These are phyloP conservation scores for Trypanosoma caninum DNA, from an alignment of 208 protist species.

Conservation along the genomic window DNA sequence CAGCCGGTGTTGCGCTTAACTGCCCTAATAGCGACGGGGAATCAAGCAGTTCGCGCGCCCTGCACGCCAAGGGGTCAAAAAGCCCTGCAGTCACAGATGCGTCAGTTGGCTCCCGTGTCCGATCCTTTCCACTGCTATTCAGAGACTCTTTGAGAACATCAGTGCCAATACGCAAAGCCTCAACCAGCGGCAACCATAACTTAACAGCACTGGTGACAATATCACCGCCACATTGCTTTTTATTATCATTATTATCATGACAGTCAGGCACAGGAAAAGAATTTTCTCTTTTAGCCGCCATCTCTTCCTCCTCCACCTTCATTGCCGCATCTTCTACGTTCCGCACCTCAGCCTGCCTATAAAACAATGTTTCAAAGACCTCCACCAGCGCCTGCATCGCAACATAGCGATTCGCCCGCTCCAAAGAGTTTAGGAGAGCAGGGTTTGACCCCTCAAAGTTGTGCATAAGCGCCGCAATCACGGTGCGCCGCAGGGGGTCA, in stretches of 20 bases:
- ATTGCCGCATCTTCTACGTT: constrained; percentile 4
- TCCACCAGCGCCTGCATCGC: constrained; percentile 65
- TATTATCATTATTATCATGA: not conserved
- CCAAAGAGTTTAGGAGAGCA: constrained; percentile 45
- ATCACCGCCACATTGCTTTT: no score
- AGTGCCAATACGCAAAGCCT: constrained; percentile 19
- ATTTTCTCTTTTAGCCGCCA: no score
- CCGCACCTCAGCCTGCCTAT: constrained; percentile 1
- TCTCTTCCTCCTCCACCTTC: constrained; percentile 5
- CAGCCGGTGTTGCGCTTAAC: constrained; percentile 1
- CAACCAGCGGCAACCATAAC: constrained; percentile 15
- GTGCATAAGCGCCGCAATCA: constrained; percentile 41
- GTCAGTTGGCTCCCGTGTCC: not conserved
- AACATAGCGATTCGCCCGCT: constrained; percentile 54
- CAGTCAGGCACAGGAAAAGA: not conserved
- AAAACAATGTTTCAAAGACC: constrained; percentile 41
- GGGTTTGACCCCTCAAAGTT: constrained; percentile 44
- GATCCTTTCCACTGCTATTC: not conserved
- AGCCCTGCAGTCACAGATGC: constrained; percentile 61
- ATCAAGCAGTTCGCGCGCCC: constrained; percentile 40
- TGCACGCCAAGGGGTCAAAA: constrained; percentile 56
- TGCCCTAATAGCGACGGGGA: constrained; percentile 11
- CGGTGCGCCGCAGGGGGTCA: constrained; percentile 39
- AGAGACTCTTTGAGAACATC: constrained; percentile 13
- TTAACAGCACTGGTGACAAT: constrained; percentile 1